Evolutionary conservation across 768 basidiomycete species (phyloP).

Genomic region (Tephrocybe sp.): DNA sequence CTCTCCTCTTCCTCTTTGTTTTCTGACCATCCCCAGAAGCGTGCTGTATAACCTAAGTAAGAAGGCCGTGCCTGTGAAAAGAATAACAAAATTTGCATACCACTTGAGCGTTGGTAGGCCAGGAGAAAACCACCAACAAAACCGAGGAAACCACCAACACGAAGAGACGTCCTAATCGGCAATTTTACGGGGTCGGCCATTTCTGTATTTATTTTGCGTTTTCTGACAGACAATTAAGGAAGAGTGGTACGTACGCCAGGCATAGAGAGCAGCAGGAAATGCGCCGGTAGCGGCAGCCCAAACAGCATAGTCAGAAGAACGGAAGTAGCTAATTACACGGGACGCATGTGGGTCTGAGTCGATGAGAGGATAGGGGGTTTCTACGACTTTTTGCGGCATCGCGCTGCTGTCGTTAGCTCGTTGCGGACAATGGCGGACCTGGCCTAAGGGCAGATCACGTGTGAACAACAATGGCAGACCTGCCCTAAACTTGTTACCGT

Average conservation of each 20-base stretch:
- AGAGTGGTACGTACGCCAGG: constrained; percentile 63
- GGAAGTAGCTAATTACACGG: constrained; percentile 87
- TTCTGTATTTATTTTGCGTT: constrained; percentile 29
- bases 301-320: constrained; percentile 80
- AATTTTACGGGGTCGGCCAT: constrained; percentile 44
- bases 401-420: constrained; percentile 19
- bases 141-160: constrained; percentile 72
- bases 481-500: constrained; percentile 31
- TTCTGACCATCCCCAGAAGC: constrained; percentile 96
- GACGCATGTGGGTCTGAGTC: constrained; percentile 89
- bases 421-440: constrained; percentile 27
- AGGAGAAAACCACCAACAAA: constrained; percentile 89
- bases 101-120: constrained; percentile 87
- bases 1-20: constrained; percentile 78
- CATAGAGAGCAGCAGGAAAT: constrained; percentile 77
- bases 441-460: constrained; percentile 24
- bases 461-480: constrained; percentile 18
- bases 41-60: constrained; percentile 43
- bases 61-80: neutral
- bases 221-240: neutral
- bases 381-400: constrained; percentile 49
- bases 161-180: constrained; percentile 34
- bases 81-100: constrained; percentile 46
- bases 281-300: constrained; percentile 82
- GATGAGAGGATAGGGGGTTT: constrained; percentile 84